Evolutionary conservation across 352 stramenopile genomes (phyloP).

Genomic region (Halophytophthora batemanensis): DNA sequence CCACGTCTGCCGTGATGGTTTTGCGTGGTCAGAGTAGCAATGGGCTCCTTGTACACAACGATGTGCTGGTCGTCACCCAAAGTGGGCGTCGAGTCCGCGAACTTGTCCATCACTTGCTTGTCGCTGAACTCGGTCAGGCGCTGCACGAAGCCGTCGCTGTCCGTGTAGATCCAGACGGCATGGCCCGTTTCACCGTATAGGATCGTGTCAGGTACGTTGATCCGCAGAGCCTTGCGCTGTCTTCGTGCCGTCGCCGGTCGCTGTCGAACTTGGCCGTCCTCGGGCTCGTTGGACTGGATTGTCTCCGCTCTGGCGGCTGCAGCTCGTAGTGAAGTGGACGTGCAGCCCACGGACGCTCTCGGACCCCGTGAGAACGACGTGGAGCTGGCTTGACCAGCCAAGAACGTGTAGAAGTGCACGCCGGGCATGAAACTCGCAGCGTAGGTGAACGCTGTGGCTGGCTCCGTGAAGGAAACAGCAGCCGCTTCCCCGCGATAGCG

Average conservation of each 20-base stretch:
- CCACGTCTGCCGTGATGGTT: neutral
- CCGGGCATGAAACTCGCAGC: conserved; percentile 69
- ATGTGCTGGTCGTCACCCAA: conserved; percentile 40
- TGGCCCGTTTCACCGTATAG: conserved; percentile 75
- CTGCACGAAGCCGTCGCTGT: conserved; percentile 67
- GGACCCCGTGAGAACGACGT: conserved; percentile 1
- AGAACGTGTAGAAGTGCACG: conserved; percentile 75
- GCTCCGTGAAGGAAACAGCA: conserved; percentile 62
- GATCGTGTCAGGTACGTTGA: conserved; percentile 79
- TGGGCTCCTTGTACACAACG: conserved; percentile 72
- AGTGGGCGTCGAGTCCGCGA: conserved; percentile 25
- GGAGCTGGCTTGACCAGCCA: conserved; percentile 49
- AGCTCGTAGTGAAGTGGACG: neutral
- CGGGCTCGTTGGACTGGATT: conserved; percentile 1
- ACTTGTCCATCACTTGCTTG: conserved; percentile 69
- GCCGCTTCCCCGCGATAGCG: conserved; percentile 55
- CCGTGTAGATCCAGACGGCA: conserved; percentile 68
- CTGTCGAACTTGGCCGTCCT: neutral
- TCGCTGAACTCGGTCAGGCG: conserved; percentile 62
- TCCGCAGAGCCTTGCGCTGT: conserved; percentile 28
- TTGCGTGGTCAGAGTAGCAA: conserved; percentile 20
- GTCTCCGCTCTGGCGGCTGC: conserved; percentile 6
- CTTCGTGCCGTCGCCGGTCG: conserved; percentile 8
- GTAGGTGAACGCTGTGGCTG: conserved; percentile 47
- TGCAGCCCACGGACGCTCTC: neutral